A percentile compares a stretch with the other conserved stretches of the same genome.
phyloP scores from a whole-genome alignment of 2,329 filamentous ascomycete genomes.

The Monosporascus sp. region DNA sequence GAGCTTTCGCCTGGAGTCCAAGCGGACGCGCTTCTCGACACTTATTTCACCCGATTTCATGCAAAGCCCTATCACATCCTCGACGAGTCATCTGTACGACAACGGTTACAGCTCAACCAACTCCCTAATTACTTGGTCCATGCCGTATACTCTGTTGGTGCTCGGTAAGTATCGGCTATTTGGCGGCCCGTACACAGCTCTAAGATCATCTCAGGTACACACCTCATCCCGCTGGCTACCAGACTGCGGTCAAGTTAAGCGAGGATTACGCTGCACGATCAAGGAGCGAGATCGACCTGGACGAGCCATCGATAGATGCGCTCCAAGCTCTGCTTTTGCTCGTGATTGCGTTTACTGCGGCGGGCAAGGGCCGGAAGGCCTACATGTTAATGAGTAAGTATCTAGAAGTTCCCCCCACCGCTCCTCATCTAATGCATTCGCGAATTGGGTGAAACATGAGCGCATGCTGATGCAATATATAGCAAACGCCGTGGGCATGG shows the following conservation, averaged over 20 bases:
- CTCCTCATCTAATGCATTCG: neutral
- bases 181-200: slow-evolving; percentile 3
- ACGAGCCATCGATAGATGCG: slow-evolving; percentile 74
- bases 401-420: neutral
- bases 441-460: neutral
- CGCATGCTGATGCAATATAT: slow-evolving; percentile 27
- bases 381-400: slow-evolving; percentile 76
- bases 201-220: slow-evolving; percentile 53
- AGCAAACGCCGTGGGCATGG: slow-evolving; percentile 78
- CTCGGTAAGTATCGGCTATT: slow-evolving; percentile 42
- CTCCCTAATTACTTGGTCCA: slow-evolving; percentile 51
- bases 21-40: slow-evolving; percentile 63
- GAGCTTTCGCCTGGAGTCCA: slow-evolving; percentile 44
- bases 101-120: slow-evolving; percentile 64
- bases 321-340: slow-evolving; percentile 73
- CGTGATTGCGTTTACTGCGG: slow-evolving; percentile 68
- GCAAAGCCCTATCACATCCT: slow-evolving; percentile 78
- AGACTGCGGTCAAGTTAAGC: slow-evolving; percentile 61
- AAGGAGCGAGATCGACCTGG: slow-evolving; percentile 66
- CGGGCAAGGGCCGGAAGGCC: slow-evolving; percentile 75
- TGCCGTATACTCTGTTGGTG: slow-evolving; percentile 57
- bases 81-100: slow-evolving; percentile 69
- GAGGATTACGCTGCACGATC: slow-evolving; percentile 70
- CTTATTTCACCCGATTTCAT: slow-evolving; percentile 75
- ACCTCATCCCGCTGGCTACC: slow-evolving; percentile 60